Evolutionary conservation across 352 stramenopile species (phyloP).

Genomic region (Pythium utonaiense): DNA sequence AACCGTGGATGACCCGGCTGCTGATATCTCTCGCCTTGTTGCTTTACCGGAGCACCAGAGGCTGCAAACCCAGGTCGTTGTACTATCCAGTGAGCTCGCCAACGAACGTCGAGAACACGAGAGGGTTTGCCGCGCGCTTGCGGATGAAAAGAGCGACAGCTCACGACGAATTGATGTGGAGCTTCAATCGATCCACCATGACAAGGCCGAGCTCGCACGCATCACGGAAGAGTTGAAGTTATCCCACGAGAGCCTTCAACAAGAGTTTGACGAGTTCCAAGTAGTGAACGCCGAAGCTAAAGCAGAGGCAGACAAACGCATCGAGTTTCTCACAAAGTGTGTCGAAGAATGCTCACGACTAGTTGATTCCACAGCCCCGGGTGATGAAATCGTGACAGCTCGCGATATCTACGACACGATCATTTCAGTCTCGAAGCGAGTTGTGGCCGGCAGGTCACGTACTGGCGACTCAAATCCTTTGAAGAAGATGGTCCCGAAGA

Average conservation of each 20-base stretch:
- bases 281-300: conserved; percentile 15
- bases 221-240: conserved; percentile 5
- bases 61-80: conserved; percentile 2
- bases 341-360: conserved; percentile 38
- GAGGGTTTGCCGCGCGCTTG: neutral
- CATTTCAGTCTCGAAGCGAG: conserved; percentile 27
- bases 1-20: neutral
- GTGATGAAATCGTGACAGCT: conserved; percentile 19
- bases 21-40: conserved; percentile 4
- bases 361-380: conserved; percentile 13
- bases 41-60: conserved; percentile 7
- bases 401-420: conserved; percentile 40
- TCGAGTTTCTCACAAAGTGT: conserved; percentile 41
- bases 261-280: conserved; percentile 38
- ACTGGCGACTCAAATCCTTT: neutral
- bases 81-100: conserved; percentile 14
- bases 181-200: neutral
- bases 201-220: neutral
- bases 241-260: conserved; percentile 19
- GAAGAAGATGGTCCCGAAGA: neutral
- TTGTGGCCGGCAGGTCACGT: neutral
- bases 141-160: neutral
- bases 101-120: neutral
- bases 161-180: neutral
- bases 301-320: conserved; percentile 35